These are phyloP conservation scores for Emericellopsis terricola DNA, from an alignment of 495 filamentous ascomycete species.

Conservation along the genomic window DNA sequence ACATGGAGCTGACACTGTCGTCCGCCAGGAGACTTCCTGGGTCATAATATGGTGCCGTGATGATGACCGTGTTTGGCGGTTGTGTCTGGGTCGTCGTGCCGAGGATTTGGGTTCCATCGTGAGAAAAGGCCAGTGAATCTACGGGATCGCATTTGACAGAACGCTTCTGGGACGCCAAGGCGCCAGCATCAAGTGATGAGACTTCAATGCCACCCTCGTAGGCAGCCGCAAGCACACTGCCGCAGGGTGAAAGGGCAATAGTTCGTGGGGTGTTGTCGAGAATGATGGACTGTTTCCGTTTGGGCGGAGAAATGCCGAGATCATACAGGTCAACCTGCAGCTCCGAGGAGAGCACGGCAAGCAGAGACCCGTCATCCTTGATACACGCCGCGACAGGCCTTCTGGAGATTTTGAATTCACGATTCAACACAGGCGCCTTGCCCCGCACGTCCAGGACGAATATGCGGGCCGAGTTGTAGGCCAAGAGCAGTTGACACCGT, in stretches of 20 bases:
- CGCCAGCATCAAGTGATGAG: slow-evolving; percentile 47
- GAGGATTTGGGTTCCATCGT: slow-evolving; percentile 69
- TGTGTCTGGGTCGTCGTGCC: slow-evolving; percentile 51
- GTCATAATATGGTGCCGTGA: slow-evolving; percentile 67
- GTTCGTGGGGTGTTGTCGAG: slow-evolving; percentile 60
- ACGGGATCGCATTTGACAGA: slow-evolving; percentile 68
- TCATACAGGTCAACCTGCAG: slow-evolving; percentile 72
- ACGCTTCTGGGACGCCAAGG: slow-evolving; percentile 47
- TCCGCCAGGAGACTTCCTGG: slow-evolving; percentile 27
- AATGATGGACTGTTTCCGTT: slow-evolving; percentile 47
- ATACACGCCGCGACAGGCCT: slow-evolving; percentile 66
- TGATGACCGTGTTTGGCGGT: slow-evolving; percentile 52
- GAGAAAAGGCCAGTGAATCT: slow-evolving; percentile 64
- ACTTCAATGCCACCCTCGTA: slow-evolving; percentile 80
- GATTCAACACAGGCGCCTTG: slow-evolving; percentile 38
- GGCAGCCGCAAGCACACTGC: slow-evolving; percentile 67
- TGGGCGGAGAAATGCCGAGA: slow-evolving; percentile 39
- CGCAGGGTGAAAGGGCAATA: slow-evolving; percentile 64
- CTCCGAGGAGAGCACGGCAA: slow-evolving; percentile 66
- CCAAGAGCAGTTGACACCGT: slow-evolving; percentile 52
- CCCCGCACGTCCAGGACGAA: slow-evolving; percentile 52
- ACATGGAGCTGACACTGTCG: slow-evolving; percentile 57
- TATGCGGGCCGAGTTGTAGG: slow-evolving; percentile 74
- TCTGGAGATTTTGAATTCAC: slow-evolving; percentile 64
- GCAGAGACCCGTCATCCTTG: slow-evolving; percentile 52